Evolutionary conservation across 2,329 filamentous ascomycete species (phyloP).

Genomic region (Onygena corvina): DNA sequence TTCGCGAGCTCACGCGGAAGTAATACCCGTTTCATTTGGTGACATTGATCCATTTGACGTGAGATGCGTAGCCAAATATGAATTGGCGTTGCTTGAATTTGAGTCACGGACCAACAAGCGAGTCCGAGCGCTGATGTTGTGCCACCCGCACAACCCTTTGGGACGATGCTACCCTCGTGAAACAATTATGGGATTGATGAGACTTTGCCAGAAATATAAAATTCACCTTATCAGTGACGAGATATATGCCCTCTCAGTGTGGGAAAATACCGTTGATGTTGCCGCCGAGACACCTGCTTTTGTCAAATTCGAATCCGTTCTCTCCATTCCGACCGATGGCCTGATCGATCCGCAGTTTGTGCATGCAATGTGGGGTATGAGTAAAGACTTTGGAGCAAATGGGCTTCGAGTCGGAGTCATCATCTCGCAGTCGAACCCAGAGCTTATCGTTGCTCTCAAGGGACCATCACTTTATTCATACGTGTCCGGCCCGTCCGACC

Average conservation of each 20-base stretch:
- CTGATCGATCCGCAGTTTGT: conserved; percentile 41
- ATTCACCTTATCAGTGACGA: conserved; percentile 48
- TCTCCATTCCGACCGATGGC: conserved; percentile 34
- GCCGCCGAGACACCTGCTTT: conserved; percentile 26
- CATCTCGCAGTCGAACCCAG: conserved; percentile 22
- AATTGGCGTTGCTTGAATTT: conserved; percentile 27
- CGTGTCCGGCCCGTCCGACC: conserved; percentile 36
- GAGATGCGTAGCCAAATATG: conserved; percentile 26
- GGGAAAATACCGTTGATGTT: conserved; percentile 36
- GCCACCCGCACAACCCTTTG: conserved; percentile 37
- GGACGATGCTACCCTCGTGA: conserved; percentile 38
- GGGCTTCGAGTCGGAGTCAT: conserved; percentile 41
- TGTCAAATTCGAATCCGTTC: conserved; percentile 36
- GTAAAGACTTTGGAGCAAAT: conserved; percentile 46
- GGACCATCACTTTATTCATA: conserved; percentile 38
- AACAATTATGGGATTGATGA: conserved; percentile 35
- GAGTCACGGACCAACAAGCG: conserved; percentile 21
- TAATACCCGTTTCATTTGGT: conserved; percentile 30
- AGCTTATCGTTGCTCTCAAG: conserved; percentile 30
- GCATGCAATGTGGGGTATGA: conserved; percentile 40
- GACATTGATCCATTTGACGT: conserved; percentile 30
- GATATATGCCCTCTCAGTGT: conserved; percentile 38
- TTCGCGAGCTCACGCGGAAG: conserved; percentile 31
- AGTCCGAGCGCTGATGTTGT: conserved; percentile 33
- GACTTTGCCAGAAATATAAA: conserved; percentile 38